Evolutionary conservation across 75 land plant species (phyloP), one percentile per base, ranked within the genome.

Genomic region (Cupressus sempervirens): DNA sequence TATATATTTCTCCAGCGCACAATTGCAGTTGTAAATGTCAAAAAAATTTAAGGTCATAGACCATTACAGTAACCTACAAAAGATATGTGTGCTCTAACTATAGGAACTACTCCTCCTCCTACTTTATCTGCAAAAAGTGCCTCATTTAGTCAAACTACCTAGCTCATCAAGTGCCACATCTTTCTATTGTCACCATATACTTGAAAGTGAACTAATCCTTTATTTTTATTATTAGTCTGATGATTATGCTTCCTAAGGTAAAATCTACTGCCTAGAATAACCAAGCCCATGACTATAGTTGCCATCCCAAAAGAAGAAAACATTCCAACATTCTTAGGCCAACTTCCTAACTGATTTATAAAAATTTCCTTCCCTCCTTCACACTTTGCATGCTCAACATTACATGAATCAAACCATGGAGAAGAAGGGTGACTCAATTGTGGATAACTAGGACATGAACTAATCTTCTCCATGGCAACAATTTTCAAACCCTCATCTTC

Each of bases 241-340:
- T 30, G n/a, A n/a, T n/a, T 30, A n/a, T 0, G 2, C 46, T 77
- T 77, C 80, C 48, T 7, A 0, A 15, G 2, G 10, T 43, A 77
- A 40, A 40, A 40, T 77, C 46, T 77, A 46, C 48, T 46, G 11
- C 80, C 80, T 29, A 77, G 48, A 43, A 77, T 43, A 29, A 77
- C 46, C 12, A 77, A 7, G 1, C 80, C 80, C 80, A 77, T 43
- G 29, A 77, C 46, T 9, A 48, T 48, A 38, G 80, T 48, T 2
- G 80, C 80, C 48, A 77, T 41, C 46, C 80, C 80, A 77, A 77
- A 43, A 3, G 80, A 77, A 26, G 46, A 41, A 38, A 77, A 29
- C 80, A 43, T 41, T 9, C 30, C 45, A 36, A 77, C 11, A 7
- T 16, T 36, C 29, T 38, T 77, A 14, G 26, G 41, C 80, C 80